Conservation (phyloP, 2,329 filamentous ascomycete species). For the Fusarium sp. region DNA sequence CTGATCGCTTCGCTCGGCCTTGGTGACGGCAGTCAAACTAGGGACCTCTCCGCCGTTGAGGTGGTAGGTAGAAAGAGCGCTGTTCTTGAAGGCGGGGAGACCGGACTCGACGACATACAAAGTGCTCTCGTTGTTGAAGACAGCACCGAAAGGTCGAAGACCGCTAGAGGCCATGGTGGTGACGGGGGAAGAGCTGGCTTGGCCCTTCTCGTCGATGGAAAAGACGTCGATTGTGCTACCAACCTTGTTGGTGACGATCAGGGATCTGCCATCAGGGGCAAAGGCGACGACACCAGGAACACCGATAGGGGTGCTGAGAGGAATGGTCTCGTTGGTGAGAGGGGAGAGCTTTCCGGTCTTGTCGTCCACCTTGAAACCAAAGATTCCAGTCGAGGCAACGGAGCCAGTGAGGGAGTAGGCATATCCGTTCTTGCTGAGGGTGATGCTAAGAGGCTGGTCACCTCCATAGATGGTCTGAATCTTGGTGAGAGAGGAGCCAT, state of each 20-base stretch:
- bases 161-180: neutral
- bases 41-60: slow-evolving; percentile 1
- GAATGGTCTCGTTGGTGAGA: slow-evolving; percentile 33
- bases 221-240: slow-evolving; percentile 35
- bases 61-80: neutral
- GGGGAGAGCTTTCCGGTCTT: slow-evolving; percentile 19
- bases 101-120: slow-evolving; percentile 11
- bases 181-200: slow-evolving; percentile 1
- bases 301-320: slow-evolving; percentile 33
- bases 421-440: slow-evolving; percentile 31
- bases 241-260: slow-evolving; percentile 36
- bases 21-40: slow-evolving; percentile 1
- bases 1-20: slow-evolving; percentile 6
- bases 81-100: neutral
- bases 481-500: slow-evolving; percentile 21
- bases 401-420: slow-evolving; percentile 33
- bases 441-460: slow-evolving; percentile 33
- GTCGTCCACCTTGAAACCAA: slow-evolving; percentile 30
- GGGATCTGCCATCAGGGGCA: slow-evolving; percentile 22
- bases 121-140: slow-evolving; percentile 2
- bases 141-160: neutral
- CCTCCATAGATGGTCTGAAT: slow-evolving; percentile 35
- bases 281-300: slow-evolving; percentile 33
- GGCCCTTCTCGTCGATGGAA: slow-evolving; percentile 19
- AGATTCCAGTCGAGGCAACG: slow-evolving; percentile 33